A percentile compares a stretch with the other conserved stretches of the same genome.
Evolutionary conservation across 2,329 filamentous ascomycete genomes (phyloP).

Genomic region (Davidsoniella neocaledoniae): DNA sequence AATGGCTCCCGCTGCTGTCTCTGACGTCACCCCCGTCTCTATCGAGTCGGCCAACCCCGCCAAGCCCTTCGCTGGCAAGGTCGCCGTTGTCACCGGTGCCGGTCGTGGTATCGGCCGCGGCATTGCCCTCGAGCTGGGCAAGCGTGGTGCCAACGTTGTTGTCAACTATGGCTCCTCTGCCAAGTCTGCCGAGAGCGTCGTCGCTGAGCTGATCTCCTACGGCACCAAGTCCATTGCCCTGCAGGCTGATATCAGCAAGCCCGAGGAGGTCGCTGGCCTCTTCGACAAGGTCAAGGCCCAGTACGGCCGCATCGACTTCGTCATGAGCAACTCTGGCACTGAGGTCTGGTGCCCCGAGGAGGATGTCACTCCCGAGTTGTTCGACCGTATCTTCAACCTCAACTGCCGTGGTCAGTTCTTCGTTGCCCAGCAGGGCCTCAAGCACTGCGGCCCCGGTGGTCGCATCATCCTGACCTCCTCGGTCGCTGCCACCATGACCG

Average conservation of each 20-base stretch:
- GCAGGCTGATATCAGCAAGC: conserved; percentile 47
- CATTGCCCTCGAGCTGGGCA: conserved; percentile 49
- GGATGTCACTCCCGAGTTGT: conserved; percentile 53
- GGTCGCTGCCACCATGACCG: conserved; percentile 48
- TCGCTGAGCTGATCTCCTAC: conserved; percentile 35
- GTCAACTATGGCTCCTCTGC: conserved; percentile 49
- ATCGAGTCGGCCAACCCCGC: conserved; percentile 16
- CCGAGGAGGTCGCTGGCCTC: conserved; percentile 40
- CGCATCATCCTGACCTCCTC: conserved; percentile 58
- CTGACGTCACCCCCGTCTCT: conserved; percentile 12
- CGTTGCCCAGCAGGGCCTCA: conserved; percentile 58
- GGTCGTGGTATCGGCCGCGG: conserved; percentile 50
- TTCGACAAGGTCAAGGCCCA: conserved; percentile 48
- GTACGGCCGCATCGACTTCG: conserved; percentile 55
- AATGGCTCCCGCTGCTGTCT: conserved; percentile 13
- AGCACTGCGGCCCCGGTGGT: conserved; percentile 51
- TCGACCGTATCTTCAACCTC: conserved; percentile 54
- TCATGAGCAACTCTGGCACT: conserved; percentile 56
- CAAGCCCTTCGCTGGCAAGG: conserved; percentile 31
- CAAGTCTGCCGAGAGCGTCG: conserved; percentile 37
- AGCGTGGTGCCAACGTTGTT: conserved; percentile 45
- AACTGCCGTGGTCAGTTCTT: conserved; percentile 62
- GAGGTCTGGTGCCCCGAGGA: conserved; percentile 55
- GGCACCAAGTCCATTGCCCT: conserved; percentile 41
- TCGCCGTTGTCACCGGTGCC: conserved; percentile 46